Base-by-base conservation (phyloP, 495 filamentous ascomycete genomes). In the Podospora tetraspora region DNA sequence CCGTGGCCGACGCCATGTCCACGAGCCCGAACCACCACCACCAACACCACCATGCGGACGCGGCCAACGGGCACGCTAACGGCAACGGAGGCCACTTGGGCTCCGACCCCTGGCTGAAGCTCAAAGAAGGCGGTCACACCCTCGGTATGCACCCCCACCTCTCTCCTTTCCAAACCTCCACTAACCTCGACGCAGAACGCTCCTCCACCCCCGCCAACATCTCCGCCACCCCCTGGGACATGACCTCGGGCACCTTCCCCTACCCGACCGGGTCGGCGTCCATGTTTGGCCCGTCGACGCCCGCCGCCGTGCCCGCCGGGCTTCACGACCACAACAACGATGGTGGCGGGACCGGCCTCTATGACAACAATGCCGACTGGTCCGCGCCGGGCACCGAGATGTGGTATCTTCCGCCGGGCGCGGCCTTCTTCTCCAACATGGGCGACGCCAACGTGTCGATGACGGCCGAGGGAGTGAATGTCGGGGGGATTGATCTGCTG, bases 381-480 rank as follows among this genome's bases (percentile, higher is more conserved):
- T 72, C 78, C 21, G 78, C 76, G 62, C 71, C 79, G 1, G 76
- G 79, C 43, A 81, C 76, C 62, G 83, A 86, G 72, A 84, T 86
- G 81, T 86, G 84, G 85, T 87, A 86, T 69, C 78, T 86, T 19
- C 84, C 84, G 3, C 77, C 85, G 13, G 85, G 84, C 1, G 77
- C 83, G 21, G 85, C 81, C 13, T 80, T 86, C 37, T 87, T 84
- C 73, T 82, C 84, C 68, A 85, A 82, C 69, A 76, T 85, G 57
- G 84, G 84, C 69, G 82, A 82, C 64, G 74, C 75, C 23, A 76
- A 71, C 5, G 84, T 86, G 25, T 84, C 84, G 43, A 86, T 86
- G 82, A 86, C 84, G 34, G 84, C 85, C 8, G 84, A 87, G 74
- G 85, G 85, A 37, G 85, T 87, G 34, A 87, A 84, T 69, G 81